phyloP scores from a whole-genome alignment of 768 basidiomycete genomes.

The Chalciporus pseudorubinellus region DNA sequence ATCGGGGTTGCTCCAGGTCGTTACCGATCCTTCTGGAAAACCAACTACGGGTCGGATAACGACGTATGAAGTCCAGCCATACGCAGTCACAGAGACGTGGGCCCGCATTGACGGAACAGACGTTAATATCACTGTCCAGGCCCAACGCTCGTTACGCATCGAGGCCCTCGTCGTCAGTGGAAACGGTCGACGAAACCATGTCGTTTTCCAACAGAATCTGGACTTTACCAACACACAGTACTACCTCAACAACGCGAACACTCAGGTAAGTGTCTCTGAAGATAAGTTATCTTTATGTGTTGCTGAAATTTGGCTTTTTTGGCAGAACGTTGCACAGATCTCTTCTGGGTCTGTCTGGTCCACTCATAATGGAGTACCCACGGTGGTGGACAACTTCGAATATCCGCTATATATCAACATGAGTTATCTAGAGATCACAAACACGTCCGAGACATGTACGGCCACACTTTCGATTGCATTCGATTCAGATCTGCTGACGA shows the following conservation, averaged over 20 bases:
- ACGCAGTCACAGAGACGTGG: conserved; percentile 48
- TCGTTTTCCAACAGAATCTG: conserved; percentile 61
- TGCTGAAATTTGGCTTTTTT: neutral
- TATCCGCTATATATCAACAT: conserved; percentile 52
- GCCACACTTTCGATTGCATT: neutral
- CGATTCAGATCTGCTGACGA: neutral
- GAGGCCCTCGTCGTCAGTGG: conserved; percentile 61
- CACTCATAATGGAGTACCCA: conserved; percentile 44
- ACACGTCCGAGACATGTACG: conserved; percentile 24
- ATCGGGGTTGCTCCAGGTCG: conserved; percentile 64
- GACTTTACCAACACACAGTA: conserved; percentile 61
- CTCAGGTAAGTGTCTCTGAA: conserved; percentile 33
- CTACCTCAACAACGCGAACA: conserved; percentile 46
- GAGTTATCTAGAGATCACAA: conserved; percentile 30
- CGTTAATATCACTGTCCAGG: conserved; percentile 61
- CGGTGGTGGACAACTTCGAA: conserved; percentile 48
- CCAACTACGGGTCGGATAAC: conserved; percentile 71
- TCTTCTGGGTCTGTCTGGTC: conserved; percentile 47
- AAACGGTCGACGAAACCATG: conserved; percentile 53
- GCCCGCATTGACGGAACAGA: conserved; percentile 45
- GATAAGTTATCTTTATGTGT: neutral
- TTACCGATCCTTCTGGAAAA: conserved; percentile 58
- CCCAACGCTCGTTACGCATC: conserved; percentile 54
- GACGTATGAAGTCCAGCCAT: conserved; percentile 53
- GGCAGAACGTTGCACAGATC: conserved; percentile 49